Evolutionary conservation across 2,329 filamentous ascomycete species (phyloP).

Genomic region (Aspergillus sp.): DNA sequence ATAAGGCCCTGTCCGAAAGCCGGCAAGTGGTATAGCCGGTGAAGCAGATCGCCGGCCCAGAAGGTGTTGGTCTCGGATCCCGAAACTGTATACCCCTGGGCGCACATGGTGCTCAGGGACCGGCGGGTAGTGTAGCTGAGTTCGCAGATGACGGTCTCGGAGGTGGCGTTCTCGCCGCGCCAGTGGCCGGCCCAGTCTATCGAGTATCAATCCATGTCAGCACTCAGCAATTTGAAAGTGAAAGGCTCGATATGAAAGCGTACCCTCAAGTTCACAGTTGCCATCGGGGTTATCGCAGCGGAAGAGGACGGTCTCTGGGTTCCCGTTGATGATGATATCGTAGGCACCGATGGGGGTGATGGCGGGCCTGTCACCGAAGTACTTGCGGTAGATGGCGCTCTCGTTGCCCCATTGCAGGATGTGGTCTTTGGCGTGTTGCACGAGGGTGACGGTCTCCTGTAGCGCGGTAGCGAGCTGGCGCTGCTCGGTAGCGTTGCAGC

Average conservation of each 20-base stretch:
- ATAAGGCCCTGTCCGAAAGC: constrained; percentile 60
- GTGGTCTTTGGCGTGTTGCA: constrained; percentile 63
- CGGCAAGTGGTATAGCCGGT: constrained; percentile 65
- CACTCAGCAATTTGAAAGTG: no score
- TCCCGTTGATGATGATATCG: constrained; percentile 58
- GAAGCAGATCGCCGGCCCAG: constrained; percentile 67
- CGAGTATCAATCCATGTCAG: neutral
- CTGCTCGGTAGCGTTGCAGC: constrained; percentile 64
- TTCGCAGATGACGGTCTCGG: constrained; percentile 69
- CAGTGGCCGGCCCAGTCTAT: constrained; percentile 67
- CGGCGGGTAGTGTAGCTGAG: constrained; percentile 60
- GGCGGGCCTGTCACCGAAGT: constrained; percentile 63
- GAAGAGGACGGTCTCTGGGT: constrained; percentile 60
- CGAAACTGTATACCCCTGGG: constrained; percentile 62
- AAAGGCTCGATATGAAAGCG: no score
- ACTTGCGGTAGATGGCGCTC: constrained; percentile 63
- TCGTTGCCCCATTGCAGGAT: constrained; percentile 50
- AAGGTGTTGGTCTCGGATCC: constrained; percentile 58
- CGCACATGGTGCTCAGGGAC: constrained; percentile 61
- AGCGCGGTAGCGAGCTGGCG: constrained; percentile 58
- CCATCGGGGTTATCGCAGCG: constrained; percentile 68
- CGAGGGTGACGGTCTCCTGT: constrained; percentile 58
- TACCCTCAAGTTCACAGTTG: constrained; percentile 58
- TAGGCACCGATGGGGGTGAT: constrained; percentile 62
- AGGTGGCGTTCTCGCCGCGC: constrained; percentile 63